Evolutionary conservation across 768 basidiomycete species (phyloP).

Genomic region (Tylopilus balloui): DNA sequence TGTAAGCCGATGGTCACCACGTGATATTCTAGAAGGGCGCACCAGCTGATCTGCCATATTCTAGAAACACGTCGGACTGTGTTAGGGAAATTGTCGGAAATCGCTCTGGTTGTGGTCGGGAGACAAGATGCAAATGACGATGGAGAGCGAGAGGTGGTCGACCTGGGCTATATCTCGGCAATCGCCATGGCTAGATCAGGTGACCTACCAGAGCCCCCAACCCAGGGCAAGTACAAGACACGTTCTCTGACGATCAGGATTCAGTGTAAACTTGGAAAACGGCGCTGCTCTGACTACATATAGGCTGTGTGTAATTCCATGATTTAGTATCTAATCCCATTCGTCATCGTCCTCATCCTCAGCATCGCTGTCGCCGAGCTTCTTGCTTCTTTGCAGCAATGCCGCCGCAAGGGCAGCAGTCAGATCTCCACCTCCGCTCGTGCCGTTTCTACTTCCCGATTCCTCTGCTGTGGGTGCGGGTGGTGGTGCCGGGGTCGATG

Average conservation of each 20-base stretch:
- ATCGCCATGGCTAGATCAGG: conserved; percentile 30
- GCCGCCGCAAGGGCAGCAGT: conserved; percentile 83
- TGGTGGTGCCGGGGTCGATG: conserved; percentile 34
- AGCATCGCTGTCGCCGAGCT: conserved; percentile 81
- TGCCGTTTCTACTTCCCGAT: conserved; percentile 30
- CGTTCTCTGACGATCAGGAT: background rate
- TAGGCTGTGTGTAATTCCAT: conserved; percentile 6
- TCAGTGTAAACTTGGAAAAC: background rate
- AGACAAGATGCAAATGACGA: conserved; percentile 7
- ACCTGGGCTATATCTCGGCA: conserved; percentile 27
- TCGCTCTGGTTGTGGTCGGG: conserved; percentile 3
- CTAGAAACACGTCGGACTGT: conserved; percentile 13
- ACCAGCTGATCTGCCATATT: conserved; percentile 59
- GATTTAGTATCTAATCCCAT: conserved; percentile 38
- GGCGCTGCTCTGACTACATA: background rate
- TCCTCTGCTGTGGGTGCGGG: conserved; percentile 32
- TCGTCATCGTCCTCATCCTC: conserved; percentile 73
- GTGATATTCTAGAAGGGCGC: conserved; percentile 23
- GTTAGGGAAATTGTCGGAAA: background rate
- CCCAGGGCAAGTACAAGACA: conserved; percentile 16
- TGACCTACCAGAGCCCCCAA: conserved; percentile 7
- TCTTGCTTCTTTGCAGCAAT: conserved; percentile 76
- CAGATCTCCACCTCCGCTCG: conserved; percentile 57
- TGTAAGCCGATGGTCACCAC: conserved; percentile 13
- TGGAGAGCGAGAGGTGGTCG: conserved; percentile 7